phyloP scores from a whole-genome alignment of 345 rosid species.

The Brassica juncea region DNA sequence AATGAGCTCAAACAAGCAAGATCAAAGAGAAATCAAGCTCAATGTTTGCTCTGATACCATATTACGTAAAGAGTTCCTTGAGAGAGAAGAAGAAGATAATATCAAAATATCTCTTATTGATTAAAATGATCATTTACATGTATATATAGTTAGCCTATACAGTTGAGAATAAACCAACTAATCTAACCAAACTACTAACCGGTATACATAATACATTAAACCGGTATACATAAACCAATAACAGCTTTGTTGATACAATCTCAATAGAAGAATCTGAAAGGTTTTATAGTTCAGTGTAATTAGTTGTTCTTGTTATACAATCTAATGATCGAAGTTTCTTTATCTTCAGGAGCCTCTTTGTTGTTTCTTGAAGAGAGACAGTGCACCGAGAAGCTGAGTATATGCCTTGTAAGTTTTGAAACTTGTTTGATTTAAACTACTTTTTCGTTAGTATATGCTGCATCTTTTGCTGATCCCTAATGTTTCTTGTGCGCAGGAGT shows the following conservation, averaged over 20 bases:
- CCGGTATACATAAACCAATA: too few species aligned
- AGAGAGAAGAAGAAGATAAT: background rate
- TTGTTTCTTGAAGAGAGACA: constrained; percentile 28
- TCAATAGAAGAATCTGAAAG: background rate
- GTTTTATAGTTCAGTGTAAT: background rate
- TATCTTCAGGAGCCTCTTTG: constrained; percentile 34
- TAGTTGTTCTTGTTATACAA: background rate
- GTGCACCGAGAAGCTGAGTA: constrained; percentile 29
- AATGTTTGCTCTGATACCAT: too few species aligned
- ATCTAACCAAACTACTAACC: too few species aligned
- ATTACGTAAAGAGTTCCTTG: background rate
- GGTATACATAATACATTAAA: too few species aligned
- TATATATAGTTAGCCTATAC: too few species aligned
- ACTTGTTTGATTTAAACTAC: constrained; percentile 1
- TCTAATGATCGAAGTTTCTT: constrained; percentile 2
- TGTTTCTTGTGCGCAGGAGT: constrained; percentile 52
- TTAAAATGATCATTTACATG: too few species aligned
- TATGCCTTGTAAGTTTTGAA: constrained; percentile 73
- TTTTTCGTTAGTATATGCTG: background rate
- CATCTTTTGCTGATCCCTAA: constrained; percentile 28
- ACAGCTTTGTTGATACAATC: too few species aligned
- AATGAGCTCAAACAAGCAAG: too few species aligned
- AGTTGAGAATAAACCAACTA: too few species aligned
- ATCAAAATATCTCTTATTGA: background rate
- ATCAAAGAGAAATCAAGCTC: too few species aligned